phyloP scores from a whole-genome alignment of 768 basidiomycete species.

The Termitomyces sp. region DNA sequence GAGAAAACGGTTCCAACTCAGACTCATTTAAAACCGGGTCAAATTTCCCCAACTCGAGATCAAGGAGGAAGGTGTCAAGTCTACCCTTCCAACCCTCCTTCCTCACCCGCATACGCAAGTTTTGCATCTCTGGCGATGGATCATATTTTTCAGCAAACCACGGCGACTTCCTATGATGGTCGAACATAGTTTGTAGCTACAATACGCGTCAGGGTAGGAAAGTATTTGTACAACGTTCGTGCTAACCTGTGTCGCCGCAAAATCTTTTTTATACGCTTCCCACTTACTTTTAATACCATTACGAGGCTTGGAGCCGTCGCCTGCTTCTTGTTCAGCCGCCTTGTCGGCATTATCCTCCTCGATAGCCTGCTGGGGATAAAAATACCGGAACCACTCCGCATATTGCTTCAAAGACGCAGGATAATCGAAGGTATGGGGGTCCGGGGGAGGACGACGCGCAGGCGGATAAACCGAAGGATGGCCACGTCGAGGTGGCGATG shows the following conservation, averaged over 20 bases:
- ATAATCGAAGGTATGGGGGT: constrained; percentile 79
- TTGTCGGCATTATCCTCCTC: constrained; percentile 85
- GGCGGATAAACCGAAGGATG: constrained; percentile 42
- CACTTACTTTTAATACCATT: constrained; percentile 80
- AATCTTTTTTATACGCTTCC: constrained; percentile 94
- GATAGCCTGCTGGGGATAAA: constrained; percentile 65
- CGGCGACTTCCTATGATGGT: constrained; percentile 90
- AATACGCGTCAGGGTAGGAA: constrained; percentile 26
- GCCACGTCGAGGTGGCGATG: constrained; percentile 56
- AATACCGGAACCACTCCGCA: constrained; percentile 83
- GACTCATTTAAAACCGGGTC: constrained; percentile 70
- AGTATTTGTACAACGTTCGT: constrained; percentile 14
- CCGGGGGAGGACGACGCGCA: constrained; percentile 59
- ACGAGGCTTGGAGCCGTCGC: constrained; percentile 75
- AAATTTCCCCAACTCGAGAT: constrained; percentile 80
- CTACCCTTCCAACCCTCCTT: constrained; percentile 82
- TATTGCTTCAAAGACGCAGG: constrained; percentile 79
- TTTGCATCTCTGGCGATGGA: constrained; percentile 60
- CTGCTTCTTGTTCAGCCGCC: constrained; percentile 77
- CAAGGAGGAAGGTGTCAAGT: constrained; percentile 65
- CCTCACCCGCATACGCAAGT: constrained; percentile 71
- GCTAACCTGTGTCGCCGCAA: constrained; percentile 81
- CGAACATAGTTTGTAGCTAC: constrained; percentile 94
- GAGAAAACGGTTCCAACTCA: constrained; percentile 44
- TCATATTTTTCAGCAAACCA: constrained; percentile 98